Evolutionary conservation across 441 rosid species (phyloP), one percentile per base, ranked within the genome.

Genomic region (Daphne laureola): DNA sequence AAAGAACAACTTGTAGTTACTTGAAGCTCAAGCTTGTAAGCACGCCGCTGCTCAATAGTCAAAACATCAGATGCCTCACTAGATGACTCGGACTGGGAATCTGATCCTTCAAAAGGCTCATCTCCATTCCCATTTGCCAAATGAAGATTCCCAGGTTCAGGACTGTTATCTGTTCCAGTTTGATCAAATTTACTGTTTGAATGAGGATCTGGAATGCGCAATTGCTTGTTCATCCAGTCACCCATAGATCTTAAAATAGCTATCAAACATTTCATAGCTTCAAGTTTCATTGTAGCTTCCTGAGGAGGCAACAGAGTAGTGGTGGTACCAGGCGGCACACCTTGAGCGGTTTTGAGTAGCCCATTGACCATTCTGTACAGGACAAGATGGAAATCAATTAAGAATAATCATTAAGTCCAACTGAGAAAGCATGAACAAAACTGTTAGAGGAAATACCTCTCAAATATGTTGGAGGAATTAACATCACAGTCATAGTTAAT

Each of bases 321-420:
- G 55, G 77, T 63, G 48, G 82, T 69, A 54, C 90, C 89, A 54
- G 98, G 89, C 46, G 94, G 87, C 46, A 75, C 82, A 64, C 99
- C 99, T 81, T 88, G 98, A 57, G 98, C 99, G 57, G 98, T 90
- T 84, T 94, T 94, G 61, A 90, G 97, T 69, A 94, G 98, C 70
- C 99, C 99, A 73, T 86, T 94, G 71, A 94, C 98, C 98, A 94
- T 83, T 77, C 98, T 94, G 78, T 49, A 69, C 56, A 58, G 62
- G 58, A 59, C 52, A 63, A 56, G 55, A 44, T 18, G 17, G 13
- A 7, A 31, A 31, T 31, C 11, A 31, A 31, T 0, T 31, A 31
- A 6, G 11, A 31, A 31, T 31, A 7, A 31, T 31, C 38, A 31
- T 31, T 31, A 7, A 31, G 38, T 31, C 7, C 38, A 31, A 31